phyloP scores from a whole-genome alignment of 108 stramenopile genomes.

The Cyclotella atomus region DNA sequence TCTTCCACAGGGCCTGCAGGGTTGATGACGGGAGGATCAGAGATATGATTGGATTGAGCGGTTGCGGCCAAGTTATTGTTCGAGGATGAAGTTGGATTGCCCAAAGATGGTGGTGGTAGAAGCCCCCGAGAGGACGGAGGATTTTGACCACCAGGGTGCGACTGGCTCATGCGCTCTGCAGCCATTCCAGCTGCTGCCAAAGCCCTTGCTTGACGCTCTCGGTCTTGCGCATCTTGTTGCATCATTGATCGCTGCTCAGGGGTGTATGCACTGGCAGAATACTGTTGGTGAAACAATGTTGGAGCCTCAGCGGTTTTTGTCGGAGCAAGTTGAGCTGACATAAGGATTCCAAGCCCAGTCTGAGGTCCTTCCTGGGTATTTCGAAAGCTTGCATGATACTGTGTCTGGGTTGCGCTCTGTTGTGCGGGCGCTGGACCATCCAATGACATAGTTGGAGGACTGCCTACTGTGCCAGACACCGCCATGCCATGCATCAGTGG shows the following conservation, averaged over 20 bases:
- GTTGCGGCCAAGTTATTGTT: slow-evolving; percentile 1
- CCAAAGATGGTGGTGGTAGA: slow-evolving; percentile 57
- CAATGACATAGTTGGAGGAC: slow-evolving; percentile 42
- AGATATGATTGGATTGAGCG: slow-evolving; percentile 5
- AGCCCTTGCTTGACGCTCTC: slow-evolving; percentile 86
- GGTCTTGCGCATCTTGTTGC: slow-evolving; percentile 69
- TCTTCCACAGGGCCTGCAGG: slow-evolving; percentile 9
- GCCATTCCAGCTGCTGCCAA: slow-evolving; percentile 87
- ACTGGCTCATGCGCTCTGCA: slow-evolving; percentile 51
- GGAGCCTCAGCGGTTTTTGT: slow-evolving; percentile 10
- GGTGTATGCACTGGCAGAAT: slow-evolving; percentile 21
- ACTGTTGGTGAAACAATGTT: slow-evolving; percentile 36
- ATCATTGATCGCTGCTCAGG: slow-evolving; percentile 52
- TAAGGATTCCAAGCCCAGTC: slow-evolving; percentile 79
- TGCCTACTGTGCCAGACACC: slow-evolving; percentile 12
- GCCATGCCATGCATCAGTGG: slow-evolving; percentile 29
- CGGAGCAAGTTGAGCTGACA: slow-evolving; percentile 43
- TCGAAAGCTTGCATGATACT: slow-evolving; percentile 47
- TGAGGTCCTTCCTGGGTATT: slow-evolving; percentile 39
- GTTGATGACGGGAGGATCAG: slow-evolving; percentile 7
- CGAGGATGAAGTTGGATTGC: slow-evolving; percentile 19
- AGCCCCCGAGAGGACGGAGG: slow-evolving; percentile 46
- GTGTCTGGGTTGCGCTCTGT: slow-evolving; percentile 8
- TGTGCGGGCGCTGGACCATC: slow-evolving; percentile 24
- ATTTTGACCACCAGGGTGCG: slow-evolving; percentile 16